Evolutionary conservation across 345 rosid genomes (phyloP), one percentile per base, ranked within the genome.

Genomic region (Psidium friedrichsthalianum): DNA sequence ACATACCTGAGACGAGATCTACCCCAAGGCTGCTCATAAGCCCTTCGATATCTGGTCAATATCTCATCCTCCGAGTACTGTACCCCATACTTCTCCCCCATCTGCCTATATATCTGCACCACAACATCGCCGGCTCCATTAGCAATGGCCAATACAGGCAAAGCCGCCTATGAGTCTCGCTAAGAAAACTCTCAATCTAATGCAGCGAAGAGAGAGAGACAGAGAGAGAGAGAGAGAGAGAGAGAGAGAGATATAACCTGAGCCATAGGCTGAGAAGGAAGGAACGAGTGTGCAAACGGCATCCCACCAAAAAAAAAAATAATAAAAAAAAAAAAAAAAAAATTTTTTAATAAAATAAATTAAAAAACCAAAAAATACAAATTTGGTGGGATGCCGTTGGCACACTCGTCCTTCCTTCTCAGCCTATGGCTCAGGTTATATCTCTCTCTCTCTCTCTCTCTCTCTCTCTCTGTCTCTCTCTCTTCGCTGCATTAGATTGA

Each of bases 201-300:
- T 56, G 40, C 59, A 54, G 51, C 24, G 29, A 56, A 8, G 44
- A 83, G 69, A 78, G 29, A 3, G 40, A n/a, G n/a, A n/a, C n/a
- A n/a, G n/a, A n/a, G n/a, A n/a, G n/a, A n/a, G n/a, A n/a, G n/a
- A n/a, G n/a, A 83, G 84, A 27, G 49, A 74, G 14, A 52, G 24
- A 49, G 51, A 83, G 82, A 16, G 59, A 36, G 53, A 29, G 54
- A 14, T 52, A 53, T 6, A 0, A 97, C 99, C 98, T 96, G 95
- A 32, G 99, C 99, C 88, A 92, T 97, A 82, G 99, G 99, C 89
- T 95, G 99, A n/a, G 99, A 95, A 42, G 99, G 99, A 89, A 90
- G 90, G 51, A n/a, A 97, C 85, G 59, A 97, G 98, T 24, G 99
- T 97, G 64, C 99, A 99, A 82, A 90, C 99, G 42, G 98, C 99